Evolutionary conservation across 106 monocot species (phyloP).

Genomic region (Apostasia ramifera): DNA sequence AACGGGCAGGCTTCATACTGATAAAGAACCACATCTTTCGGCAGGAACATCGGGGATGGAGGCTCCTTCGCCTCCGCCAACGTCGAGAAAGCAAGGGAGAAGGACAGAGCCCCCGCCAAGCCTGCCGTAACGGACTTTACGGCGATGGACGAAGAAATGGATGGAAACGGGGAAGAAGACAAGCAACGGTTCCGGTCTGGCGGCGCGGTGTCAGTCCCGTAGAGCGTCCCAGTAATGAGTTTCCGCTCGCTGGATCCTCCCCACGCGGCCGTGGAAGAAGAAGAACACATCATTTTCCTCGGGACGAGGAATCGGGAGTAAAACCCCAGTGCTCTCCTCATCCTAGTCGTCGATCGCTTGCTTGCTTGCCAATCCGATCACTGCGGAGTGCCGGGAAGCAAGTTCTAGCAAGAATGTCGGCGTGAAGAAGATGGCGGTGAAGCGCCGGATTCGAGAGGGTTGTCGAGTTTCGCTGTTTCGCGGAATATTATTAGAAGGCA

Average conservation of each 20-base stretch:
- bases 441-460: no score
- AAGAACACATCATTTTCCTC: no score
- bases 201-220: background rate
- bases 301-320: no score
- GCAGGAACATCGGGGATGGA: conserved; percentile 28
- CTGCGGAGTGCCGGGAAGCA: no score
- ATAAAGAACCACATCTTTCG: conserved; percentile 77
- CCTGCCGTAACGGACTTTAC: conserved; percentile 33
- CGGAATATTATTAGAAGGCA: no score
- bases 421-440: no score
- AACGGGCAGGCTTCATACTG: conserved; percentile 98
- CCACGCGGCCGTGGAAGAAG: no score
- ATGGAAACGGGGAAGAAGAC: background rate
- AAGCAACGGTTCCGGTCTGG: background rate
- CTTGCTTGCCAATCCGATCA: no score
- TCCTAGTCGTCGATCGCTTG: no score
- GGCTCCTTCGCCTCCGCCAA: conserved; percentile 61
- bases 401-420: no score
- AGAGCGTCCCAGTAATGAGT: background rate
- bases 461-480: no score
- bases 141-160: background rate
- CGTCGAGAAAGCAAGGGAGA: conserved; percentile 40
- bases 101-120: conserved; percentile 67
- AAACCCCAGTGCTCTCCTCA: no score
- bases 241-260: background rate